Base-by-base conservation (phyloP, 2,329 filamentous ascomycete genomes). In the Tolypocladium tundrense region DNA sequence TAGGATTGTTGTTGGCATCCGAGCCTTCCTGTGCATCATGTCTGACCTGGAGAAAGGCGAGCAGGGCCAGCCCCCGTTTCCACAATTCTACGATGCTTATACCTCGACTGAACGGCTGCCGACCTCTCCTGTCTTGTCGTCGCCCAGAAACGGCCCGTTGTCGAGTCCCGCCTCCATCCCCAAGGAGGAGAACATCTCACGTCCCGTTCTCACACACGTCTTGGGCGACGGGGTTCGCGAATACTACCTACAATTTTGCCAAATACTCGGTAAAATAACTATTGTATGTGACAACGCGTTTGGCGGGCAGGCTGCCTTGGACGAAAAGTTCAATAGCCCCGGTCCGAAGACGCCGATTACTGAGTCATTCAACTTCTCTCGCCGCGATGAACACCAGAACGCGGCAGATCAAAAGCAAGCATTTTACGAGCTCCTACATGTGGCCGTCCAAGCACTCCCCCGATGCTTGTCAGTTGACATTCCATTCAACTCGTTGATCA, bases 271-370 rank as follows among this genome's bases (percentile, higher is more conserved):
- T 33, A 95, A 96, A 69, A 95, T 99, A 58, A 96, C 92, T 2
- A 88, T 97, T 51, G 87, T 97, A 40, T 99, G 94, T 72, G 94
- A 99, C 71, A 94, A 96, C 66, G 89, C 93, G 0, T 99, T 99
- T 74, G 95, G 94, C 55, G 94, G 94, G 0, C 94, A 99, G 74
- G 94, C 93, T 39, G 90, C 91, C 0, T 74, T 97, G 53, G 94
- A 99, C 67, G 95, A 99, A 71, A 97, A 97, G 68, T 96, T 97
- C 69, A 89, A 83, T 60, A 86, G 88, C 52, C 84, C 88, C 10
- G 88, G 89, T 0, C 92, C 94, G 0, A 97, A 97, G 72, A 99
- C 94, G 0, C 94, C 95, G 1, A 93, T 97, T 64, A 82, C 92
- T 1, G 94, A 97, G 59, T 92, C 91, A 0, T 99, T 99, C 71